Percentiles rank a stretch among this genome's conserved stretches.
These are phyloP conservation scores for Phyllosticta citriasiana DNA, from an alignment of 2,329 filamentous ascomycete species.

Conservation along the genomic window DNA sequence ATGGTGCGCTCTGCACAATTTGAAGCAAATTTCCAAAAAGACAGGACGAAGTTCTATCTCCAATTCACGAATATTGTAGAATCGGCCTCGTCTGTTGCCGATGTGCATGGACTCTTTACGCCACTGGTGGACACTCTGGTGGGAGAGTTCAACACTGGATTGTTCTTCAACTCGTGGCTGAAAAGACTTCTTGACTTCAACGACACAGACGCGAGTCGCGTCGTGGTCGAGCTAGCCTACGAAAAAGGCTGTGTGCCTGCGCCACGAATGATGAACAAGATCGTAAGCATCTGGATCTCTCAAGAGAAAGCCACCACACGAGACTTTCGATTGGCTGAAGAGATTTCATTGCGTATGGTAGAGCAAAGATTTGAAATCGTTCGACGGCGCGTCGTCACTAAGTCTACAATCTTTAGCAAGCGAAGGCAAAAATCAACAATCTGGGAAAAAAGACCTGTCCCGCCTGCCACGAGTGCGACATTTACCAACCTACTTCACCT, in stretches of 20 bases:
- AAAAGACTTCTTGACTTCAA: slow-evolving; percentile 66
- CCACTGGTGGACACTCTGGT: slow-evolving; percentile 44
- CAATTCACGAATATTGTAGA: slow-evolving; percentile 11
- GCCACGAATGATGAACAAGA: slow-evolving; percentile 68
- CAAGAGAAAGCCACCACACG: slow-evolving; percentile 30
- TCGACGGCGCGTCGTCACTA: background rate
- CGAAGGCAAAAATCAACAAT: background rate
- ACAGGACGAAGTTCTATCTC: background rate
- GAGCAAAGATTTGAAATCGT: slow-evolving; percentile 9
- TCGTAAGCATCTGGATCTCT: slow-evolving; percentile 66
- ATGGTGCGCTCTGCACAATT: slow-evolving; percentile 44
- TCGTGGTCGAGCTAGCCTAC: slow-evolving; percentile 68
- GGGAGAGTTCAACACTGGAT: slow-evolving; percentile 51
- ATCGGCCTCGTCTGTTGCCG: slow-evolving; percentile 17
- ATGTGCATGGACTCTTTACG: slow-evolving; percentile 40
- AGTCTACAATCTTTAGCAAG: background rate
- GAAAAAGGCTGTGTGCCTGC: slow-evolving; percentile 57
- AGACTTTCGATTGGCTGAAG: slow-evolving; percentile 22
- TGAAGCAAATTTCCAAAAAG: background rate
- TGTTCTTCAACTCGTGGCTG: slow-evolving; percentile 82
- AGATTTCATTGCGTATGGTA: slow-evolving; percentile 28
- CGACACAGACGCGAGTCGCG: slow-evolving; percentile 52
- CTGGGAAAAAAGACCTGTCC: slow-evolving; percentile 11
- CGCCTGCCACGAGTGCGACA: slow-evolving; percentile 21
- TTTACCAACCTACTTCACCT: slow-evolving; percentile 24